Evolutionary conservation across 371 early-diverging fungal genomes (phyloP).

Genomic region (Rhizomucor miehei): DNA sequence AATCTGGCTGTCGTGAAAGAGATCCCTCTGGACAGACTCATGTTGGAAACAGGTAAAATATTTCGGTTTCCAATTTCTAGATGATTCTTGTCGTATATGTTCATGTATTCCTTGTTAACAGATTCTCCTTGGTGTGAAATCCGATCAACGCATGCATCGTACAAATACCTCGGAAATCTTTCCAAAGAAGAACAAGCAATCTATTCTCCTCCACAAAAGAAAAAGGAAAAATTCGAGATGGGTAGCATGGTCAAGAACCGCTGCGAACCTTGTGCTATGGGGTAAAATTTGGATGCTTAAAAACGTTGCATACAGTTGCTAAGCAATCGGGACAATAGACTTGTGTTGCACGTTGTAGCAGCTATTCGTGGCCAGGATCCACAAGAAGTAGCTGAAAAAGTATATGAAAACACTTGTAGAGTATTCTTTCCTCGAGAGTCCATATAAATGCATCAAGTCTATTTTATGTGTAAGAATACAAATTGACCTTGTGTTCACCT

Average conservation of each 20-base stretch:
- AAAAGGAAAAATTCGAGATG: conserved; percentile 74
- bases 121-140: conserved; percentile 97
- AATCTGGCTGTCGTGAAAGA: conserved; percentile 74
- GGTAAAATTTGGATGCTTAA: conserved; percentile 31
- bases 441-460: no score
- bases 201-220: conserved; percentile 50
- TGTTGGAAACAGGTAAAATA: conserved; percentile 84
- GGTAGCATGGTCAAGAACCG: conserved; percentile 79
- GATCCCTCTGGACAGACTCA: conserved; percentile 82
- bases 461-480: no score
- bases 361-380: conserved; percentile 49
- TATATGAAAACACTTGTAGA: conserved; percentile 57
- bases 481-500: no score
- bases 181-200: conserved; percentile 25
- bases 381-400: conserved; percentile 46
- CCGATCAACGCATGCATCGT: conserved; percentile 84
- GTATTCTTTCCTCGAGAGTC: conserved; percentile 48
- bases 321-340: conserved; percentile 27
- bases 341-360: conserved; percentile 61
- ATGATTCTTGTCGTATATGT: not conserved
- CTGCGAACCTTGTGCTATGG: conserved; percentile 82
- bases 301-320: not conserved
- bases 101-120: conserved; percentile 1
- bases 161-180: conserved; percentile 47
- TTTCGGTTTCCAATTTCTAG: not conserved